phyloP scores from a whole-genome alignment of 2,329 filamentous ascomycete species.

The Macrophomina tecta region DNA sequence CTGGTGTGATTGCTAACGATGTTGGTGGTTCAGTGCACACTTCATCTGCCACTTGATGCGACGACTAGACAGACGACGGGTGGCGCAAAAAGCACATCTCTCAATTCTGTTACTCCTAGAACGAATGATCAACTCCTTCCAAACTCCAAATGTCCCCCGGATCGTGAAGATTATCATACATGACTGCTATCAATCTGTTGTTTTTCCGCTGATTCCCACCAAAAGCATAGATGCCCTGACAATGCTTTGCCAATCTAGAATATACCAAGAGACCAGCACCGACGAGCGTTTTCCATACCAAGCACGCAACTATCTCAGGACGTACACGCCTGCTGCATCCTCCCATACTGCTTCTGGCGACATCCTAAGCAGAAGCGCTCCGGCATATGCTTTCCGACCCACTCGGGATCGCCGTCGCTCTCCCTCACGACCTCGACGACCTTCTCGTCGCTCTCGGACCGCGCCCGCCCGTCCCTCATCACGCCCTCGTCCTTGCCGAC shows the following conservation, averaged over 20 bases:
- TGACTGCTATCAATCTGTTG: conserved; percentile 3
- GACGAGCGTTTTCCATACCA: neutral
- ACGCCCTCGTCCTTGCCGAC: conserved; percentile 36
- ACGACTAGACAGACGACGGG: conserved; percentile 1
- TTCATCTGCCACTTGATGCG: neutral
- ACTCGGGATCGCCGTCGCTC: neutral
- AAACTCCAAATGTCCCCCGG: neutral
- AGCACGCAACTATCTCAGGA: neutral
- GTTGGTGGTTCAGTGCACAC: neutral
- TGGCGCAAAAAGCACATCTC: neutral
- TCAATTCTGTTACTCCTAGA: neutral
- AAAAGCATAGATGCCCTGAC: conserved; percentile 5
- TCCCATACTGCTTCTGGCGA: conserved; percentile 16
- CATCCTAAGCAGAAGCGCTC: conserved; percentile 23
- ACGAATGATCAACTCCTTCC: neutral
- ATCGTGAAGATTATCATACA: neutral
- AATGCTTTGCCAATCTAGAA: conserved; percentile 8
- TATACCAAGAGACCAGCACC: neutral
- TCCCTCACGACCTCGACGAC: neutral
- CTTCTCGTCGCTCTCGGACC: conserved; percentile 30
- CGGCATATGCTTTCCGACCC: neutral
- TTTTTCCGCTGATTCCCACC: neutral
- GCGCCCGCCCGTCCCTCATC: conserved; percentile 31
- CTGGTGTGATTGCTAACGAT: neutral
- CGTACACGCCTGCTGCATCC: neutral